Evolutionary conservation across 2,329 filamentous ascomycete genomes (phyloP), one percentile per base, ranked within the genome.

Genomic region (Calonectria ilicicola): DNA sequence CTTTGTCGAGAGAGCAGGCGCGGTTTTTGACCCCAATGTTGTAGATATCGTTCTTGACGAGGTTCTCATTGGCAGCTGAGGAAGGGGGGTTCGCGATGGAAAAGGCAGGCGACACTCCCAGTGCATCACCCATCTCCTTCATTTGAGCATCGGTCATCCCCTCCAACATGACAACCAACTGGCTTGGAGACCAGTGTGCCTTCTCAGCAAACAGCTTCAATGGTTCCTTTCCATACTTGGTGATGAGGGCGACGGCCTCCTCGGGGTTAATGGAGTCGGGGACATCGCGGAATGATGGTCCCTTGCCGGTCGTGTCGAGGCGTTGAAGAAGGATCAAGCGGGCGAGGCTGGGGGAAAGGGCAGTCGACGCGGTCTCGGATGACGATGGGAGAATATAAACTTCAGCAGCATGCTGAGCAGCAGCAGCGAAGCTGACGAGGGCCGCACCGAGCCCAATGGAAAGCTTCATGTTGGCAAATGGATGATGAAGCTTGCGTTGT

Each of bases 161-260:
- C 79, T 92, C 88, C 64, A 93, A 84, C 76, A 91, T 82, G 65
- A 93, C 83, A 29, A 93, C 83, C 46, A 93, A 86, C 82, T 94
- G 91, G 65, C 83, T 85, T 6, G 87, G 85, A 44, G 76, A 76
- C 65, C 73, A 75, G 62, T 83, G 79, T 21, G 80, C 75, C 14
- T 75, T 74, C 49, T 83, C 79, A 5, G 81, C 69, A 76, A 94
- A 91, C 40, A 94, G 83, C 23, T 86, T 81, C 67, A 84, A 77
- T 8, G 88, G 82, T 35, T 84, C 80, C 74, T 88, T 90, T 74
- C 91, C 92, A 81, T 91, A 93, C 63, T 84, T 84, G 79, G 91
- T 90, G 79, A 95, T 85, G 76, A 90, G 84, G 62, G 86, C 84
- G 46, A 94, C 82, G 10, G 89, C 87, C 49, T 90, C 86, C 70